phyloP scores from a whole-genome alignment of 1,284 basidiomycete genomes.

The Melampsora americana region DNA sequence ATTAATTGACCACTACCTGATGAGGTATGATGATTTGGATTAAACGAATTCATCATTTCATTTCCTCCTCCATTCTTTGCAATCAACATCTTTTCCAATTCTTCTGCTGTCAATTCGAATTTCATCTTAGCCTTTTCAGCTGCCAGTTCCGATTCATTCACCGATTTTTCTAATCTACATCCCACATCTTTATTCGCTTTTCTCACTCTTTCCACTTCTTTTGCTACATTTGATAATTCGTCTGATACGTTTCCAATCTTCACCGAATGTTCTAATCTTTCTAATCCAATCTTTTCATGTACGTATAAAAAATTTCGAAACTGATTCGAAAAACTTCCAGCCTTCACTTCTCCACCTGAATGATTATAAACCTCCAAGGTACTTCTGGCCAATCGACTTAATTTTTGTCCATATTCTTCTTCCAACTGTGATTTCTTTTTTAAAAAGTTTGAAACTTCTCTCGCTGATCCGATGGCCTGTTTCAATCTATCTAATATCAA shows the following conservation, averaged over 20 bases:
- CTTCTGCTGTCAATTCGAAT: conserved; percentile 85
- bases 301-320: conserved; percentile 23
- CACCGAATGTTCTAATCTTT: conserved; percentile 16
- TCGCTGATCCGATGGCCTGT: conserved; percentile 23
- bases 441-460: conserved; percentile 26
- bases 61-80: conserved; percentile 70
- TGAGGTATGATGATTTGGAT: conserved; percentile 58
- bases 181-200: conserved; percentile 72
- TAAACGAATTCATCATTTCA: conserved; percentile 68
- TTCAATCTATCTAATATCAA: conserved; percentile 35
- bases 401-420: conserved; percentile 32
- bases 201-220: conserved; percentile 34
- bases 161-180: conserved; percentile 74
- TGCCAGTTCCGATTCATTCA: conserved; percentile 80
- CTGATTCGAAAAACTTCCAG: conserved; percentile 19
- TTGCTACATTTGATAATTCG: conserved; percentile 18
- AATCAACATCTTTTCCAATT: conserved; percentile 86
- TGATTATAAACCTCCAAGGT: conserved; percentile 39
- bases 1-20: conserved; percentile 49
- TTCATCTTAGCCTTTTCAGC: conserved; percentile 86
- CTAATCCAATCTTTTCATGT: conserved; percentile 31
- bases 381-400: conserved; percentile 19
- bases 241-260: conserved; percentile 17
- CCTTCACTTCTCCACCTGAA: conserved; percentile 35
- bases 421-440: conserved; percentile 34